Percentiles rank a stretch among this genome's conserved stretches.
phyloP scores from a whole-genome alignment of 768 basidiomycete species.

The Collybiopsis luxurians region DNA sequence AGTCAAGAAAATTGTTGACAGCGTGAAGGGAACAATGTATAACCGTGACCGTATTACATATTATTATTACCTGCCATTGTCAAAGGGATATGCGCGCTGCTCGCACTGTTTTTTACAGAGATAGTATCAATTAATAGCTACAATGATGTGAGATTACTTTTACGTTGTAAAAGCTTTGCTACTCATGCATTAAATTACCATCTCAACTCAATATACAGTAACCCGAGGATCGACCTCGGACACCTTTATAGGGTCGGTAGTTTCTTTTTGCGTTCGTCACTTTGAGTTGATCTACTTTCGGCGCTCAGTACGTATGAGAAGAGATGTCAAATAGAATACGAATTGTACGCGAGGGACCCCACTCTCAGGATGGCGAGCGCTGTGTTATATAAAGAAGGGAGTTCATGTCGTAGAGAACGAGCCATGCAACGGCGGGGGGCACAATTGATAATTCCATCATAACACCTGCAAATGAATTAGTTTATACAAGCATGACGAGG shows the following conservation, averaged over 20 bases:
- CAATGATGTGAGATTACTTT: no score
- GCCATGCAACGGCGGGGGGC: conserved; percentile 68
- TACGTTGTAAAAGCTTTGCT: no score
- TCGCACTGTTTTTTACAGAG: no score
- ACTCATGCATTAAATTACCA: conserved; percentile 31
- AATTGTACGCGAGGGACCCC: conserved; percentile 61
- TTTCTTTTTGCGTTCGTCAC: conserved; percentile 57
- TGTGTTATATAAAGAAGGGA: conserved; percentile 8
- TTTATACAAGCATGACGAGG: neutral
- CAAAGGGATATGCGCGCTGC: no score
- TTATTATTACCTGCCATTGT: no score
- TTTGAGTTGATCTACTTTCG: conserved; percentile 86
- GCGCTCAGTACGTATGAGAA: conserved; percentile 69
- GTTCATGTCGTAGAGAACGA: conserved; percentile 69
- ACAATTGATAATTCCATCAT: conserved; percentile 71
- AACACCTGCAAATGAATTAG: conserved; percentile 44
- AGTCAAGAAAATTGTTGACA: neutral
- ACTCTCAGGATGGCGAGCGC: conserved; percentile 15
- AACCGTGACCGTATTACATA: no score
- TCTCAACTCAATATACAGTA: conserved; percentile 69
- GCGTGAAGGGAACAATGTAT: no score
- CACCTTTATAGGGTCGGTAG: conserved; percentile 93
- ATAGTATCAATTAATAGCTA: no score
- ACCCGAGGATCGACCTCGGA: conserved; percentile 68
- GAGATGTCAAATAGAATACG: conserved; percentile 71